phyloP scores from a whole-genome alignment of 257 asterid species.

The Scutellaria barbata region DNA sequence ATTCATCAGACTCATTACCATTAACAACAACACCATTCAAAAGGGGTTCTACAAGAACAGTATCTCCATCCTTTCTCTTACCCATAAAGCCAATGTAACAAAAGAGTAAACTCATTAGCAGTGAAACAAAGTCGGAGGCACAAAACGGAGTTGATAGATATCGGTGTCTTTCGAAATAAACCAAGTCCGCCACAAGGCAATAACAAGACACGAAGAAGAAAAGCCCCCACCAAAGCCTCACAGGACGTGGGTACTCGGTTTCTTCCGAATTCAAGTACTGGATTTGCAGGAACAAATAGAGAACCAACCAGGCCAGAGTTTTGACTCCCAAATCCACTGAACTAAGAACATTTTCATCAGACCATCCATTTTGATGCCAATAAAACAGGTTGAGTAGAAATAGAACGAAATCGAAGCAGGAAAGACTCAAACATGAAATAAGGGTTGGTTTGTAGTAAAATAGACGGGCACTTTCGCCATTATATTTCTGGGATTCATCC shows the following conservation, averaged over 20 bases:
- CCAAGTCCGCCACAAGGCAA: constrained; percentile 60
- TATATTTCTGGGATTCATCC: constrained; percentile 35
- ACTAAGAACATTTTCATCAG: constrained; percentile 66
- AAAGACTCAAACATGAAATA: constrained; percentile 52
- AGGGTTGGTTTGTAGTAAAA: constrained; percentile 44
- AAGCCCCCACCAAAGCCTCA: constrained; percentile 78
- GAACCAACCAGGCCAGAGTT: constrained; percentile 60
- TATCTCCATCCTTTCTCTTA: constrained; percentile 39
- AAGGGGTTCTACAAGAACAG: constrained; percentile 65
- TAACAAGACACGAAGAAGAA: constrained; percentile 65
- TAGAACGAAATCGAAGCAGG: constrained; percentile 51
- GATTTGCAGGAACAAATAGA: constrained; percentile 55
- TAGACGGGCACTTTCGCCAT: constrained; percentile 24
- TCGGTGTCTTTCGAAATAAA: constrained; percentile 48
- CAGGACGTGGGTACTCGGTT: constrained; percentile 56
- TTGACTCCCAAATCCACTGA: constrained; percentile 61
- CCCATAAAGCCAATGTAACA: constrained; percentile 56
- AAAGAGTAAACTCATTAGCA: constrained; percentile 51
- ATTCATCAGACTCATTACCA: constrained; percentile 39
- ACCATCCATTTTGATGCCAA: constrained; percentile 72
- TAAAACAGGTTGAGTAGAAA: constrained; percentile 56
- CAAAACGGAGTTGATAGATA: constrained; percentile 50
- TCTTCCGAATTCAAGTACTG: constrained; percentile 47
- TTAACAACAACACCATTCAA: constrained; percentile 48
- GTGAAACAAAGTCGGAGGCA: constrained; percentile 66